These are phyloP conservation scores for sweet orange (Citrus sinensis) DNA, from an alignment of 345 rosid genomes.

Conservation along the genomic window DNA sequence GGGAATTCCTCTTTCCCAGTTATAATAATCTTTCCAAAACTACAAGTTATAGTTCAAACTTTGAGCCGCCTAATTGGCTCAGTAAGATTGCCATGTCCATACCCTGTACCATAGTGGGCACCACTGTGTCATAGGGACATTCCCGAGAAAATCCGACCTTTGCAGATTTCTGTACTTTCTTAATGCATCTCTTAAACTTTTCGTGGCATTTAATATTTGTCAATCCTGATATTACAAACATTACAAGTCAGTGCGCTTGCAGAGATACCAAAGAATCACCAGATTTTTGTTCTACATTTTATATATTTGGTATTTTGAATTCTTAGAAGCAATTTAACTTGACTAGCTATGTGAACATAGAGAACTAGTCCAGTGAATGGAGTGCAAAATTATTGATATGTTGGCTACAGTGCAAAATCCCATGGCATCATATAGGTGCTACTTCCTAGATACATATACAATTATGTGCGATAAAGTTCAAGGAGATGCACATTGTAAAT, in stretches of 20 bases:
- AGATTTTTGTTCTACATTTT: not conserved
- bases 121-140: constrained; percentile 63
- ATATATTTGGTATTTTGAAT: not conserved
- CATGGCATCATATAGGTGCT: not conserved
- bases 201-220: constrained; percentile 60
- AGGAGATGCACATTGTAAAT: not conserved
- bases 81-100: constrained; percentile 81
- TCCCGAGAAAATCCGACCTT: constrained; percentile 61
- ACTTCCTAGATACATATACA: not conserved
- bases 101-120: constrained; percentile 78
- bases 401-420: not conserved
- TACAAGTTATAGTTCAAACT: constrained; percentile 39
- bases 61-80: constrained; percentile 56
- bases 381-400: not conserved
- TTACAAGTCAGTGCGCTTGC: not conserved
- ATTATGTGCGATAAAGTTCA: not conserved
- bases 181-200: constrained; percentile 70
- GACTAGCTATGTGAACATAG: not conserved
- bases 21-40: not conserved
- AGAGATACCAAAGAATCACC: not conserved
- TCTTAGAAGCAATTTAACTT: not conserved
- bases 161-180: constrained; percentile 51
- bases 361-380: not conserved
- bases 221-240: constrained; percentile 40
- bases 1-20: not conserved